Evolutionary conservation across 2,329 filamentous ascomycete genomes (phyloP).

Genomic region (Aspergillus hiratsukae): DNA sequence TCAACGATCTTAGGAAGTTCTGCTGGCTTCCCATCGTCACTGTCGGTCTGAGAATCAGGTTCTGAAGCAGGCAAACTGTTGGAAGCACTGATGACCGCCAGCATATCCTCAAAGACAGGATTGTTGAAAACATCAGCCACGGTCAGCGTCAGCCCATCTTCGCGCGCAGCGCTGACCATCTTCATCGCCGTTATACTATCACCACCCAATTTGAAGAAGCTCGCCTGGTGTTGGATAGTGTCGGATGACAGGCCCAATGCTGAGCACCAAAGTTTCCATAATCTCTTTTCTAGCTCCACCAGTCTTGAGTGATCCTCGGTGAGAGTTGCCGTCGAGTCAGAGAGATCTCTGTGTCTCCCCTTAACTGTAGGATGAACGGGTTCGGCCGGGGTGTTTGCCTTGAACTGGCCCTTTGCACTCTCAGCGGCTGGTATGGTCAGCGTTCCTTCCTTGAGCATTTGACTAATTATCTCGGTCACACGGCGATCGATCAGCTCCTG

Average conservation of each 20-base stretch:
- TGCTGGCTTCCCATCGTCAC: conserved; percentile 7
- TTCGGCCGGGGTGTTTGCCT: neutral
- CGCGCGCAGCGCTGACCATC: conserved; percentile 37
- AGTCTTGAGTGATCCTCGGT: conserved; percentile 26
- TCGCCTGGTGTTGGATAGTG: conserved; percentile 33
- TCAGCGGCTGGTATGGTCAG: conserved; percentile 18
- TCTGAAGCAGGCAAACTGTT: conserved; percentile 13
- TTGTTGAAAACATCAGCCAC: conserved; percentile 43
- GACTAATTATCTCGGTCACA: conserved; percentile 30
- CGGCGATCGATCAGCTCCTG: conserved; percentile 32
- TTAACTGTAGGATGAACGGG: conserved; percentile 10
- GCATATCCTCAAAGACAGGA: conserved; percentile 39
- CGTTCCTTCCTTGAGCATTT: conserved; percentile 29
- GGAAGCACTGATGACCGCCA: conserved; percentile 24
- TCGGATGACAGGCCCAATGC: conserved; percentile 32
- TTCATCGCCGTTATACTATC: conserved; percentile 42
- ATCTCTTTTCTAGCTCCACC: conserved; percentile 29
- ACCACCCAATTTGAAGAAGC: conserved; percentile 41
- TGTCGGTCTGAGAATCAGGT: conserved; percentile 16
- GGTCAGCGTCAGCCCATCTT: conserved; percentile 37
- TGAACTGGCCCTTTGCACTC: conserved; percentile 1
- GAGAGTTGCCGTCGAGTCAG: conserved; percentile 25
- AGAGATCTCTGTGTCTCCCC: conserved; percentile 1
- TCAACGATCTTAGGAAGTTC: conserved; percentile 2
- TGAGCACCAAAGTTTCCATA: conserved; percentile 37